Base-by-base conservation (phyloP, 257 asterid genomes). In the Solanum gracilifrons region DNA sequence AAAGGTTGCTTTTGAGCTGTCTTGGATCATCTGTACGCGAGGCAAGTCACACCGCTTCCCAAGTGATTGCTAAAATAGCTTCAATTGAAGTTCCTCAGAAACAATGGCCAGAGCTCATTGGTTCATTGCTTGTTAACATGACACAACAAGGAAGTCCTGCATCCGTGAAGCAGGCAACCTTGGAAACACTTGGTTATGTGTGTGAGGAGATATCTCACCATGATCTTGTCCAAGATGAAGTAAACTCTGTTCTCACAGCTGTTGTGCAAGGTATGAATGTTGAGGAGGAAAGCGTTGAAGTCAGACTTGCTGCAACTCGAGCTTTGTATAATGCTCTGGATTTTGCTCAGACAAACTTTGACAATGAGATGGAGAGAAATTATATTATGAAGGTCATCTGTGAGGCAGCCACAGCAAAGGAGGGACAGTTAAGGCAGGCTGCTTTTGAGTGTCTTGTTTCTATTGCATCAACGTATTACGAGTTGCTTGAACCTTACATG, bases 51-150 rank as follows among this genome's bases (percentile, higher is more conserved):
- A 94, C 98, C 66, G 93, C 98, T 71, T 89, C 98, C 86, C 99
- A 95, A 90, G 99, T 93, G 23, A 90, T 96, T 92, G 99, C 98
- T 29, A 96, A 95, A 93, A 86, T 94, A 33, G 98, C 99, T 77
- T 92, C 98, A 6, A 93, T 94, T 37, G 99, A 96, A 89, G 80
- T 96, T 85, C 95, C 98, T 27, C 89, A 93, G 9, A 96, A 95
- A 88, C 94, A 96, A 89, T 96, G 99, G 99, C 97, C 98, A 0
- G 98, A 95, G 82, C 96, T 96, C 39, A 93, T 96, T 87, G 95
- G 91, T 20, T 88, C 87, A 43, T 79, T 96, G 92, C 95, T 96
- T 20, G 90, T 88, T 33, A 93, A 94, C 87, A 93, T 96, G 98
- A 92, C 94, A 84, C 96, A 92, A 71, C 93, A 89, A 43, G 95